These are phyloP conservation scores for Phytomonas serpens DNA, from an alignment of 208 protist genomes.

Conservation along the genomic window DNA sequence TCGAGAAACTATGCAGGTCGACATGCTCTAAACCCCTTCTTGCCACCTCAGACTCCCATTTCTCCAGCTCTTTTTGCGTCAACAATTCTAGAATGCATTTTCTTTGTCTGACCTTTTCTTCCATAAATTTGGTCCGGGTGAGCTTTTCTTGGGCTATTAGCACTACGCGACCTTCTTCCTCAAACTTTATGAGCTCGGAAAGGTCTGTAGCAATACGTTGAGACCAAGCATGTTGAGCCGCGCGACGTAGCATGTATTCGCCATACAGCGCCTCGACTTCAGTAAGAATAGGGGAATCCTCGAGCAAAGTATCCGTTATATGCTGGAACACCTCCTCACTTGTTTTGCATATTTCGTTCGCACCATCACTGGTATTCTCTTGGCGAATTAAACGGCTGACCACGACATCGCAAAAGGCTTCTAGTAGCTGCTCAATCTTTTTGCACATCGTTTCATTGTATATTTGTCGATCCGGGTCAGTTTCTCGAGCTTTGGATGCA, in stretches of 20 bases:
- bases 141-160: conserved; percentile 38
- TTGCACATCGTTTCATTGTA: conserved; percentile 88
- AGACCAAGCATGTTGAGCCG: conserved; percentile 52
- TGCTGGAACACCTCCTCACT: neutral
- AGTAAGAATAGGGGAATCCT: conserved; percentile 20
- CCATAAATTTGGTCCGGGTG: conserved; percentile 12
- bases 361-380: neutral
- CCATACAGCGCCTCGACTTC: conserved; percentile 32
- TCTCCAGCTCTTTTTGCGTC: conserved; percentile 17
- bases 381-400: neutral
- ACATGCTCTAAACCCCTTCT: conserved; percentile 29
- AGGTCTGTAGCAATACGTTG: conserved; percentile 44
- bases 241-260: conserved; percentile 28
- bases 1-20: conserved; percentile 5
- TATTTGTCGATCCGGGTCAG: conserved; percentile 74
- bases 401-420: conserved; percentile 20
- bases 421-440: conserved; percentile 67
- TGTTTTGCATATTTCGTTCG: neutral
- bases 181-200: conserved; percentile 36
- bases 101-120: conserved; percentile 19
- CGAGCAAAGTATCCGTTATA: conserved; percentile 4
- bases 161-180: conserved; percentile 22
- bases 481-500: conserved; percentile 56
- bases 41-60: conserved; percentile 37
- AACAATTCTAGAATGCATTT: conserved; percentile 16